phyloP scores from a whole-genome alignment of 495 filamentous ascomycete species.

The Achaetomiella virescens region DNA sequence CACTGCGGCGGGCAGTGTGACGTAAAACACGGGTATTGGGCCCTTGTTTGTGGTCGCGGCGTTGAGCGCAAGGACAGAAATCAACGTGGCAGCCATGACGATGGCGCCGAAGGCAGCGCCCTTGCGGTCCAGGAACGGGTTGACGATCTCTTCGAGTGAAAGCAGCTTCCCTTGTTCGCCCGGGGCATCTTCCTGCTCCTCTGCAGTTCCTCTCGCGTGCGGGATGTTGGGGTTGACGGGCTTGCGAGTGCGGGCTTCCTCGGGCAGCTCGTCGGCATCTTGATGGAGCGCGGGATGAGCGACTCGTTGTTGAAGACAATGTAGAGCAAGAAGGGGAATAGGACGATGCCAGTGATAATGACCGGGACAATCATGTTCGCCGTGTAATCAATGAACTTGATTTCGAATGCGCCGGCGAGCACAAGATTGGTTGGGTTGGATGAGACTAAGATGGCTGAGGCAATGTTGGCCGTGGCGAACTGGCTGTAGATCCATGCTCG shows the following conservation, averaged over 20 bases:
- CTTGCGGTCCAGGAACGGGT: constrained; percentile 59
- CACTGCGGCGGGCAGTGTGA: constrained; percentile 56
- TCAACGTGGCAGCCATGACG: constrained; percentile 56
- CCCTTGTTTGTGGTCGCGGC: constrained; percentile 41
- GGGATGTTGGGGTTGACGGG: constrained; percentile 66
- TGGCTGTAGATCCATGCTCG: constrained; percentile 64
- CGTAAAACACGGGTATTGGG: constrained; percentile 51
- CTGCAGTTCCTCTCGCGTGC: constrained; percentile 48
- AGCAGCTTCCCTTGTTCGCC: constrained; percentile 46
- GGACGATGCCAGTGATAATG: constrained; percentile 52
- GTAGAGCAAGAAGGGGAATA: constrained; percentile 60
- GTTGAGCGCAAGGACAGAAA: constrained; percentile 54
- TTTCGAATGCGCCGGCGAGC: constrained; percentile 60
- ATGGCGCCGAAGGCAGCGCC: constrained; percentile 54
- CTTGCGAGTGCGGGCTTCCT: constrained; percentile 44
- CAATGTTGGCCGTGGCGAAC: constrained; percentile 61
- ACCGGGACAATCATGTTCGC: constrained; percentile 66
- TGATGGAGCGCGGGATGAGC: constrained; percentile 56
- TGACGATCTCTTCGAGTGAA: constrained; percentile 63
- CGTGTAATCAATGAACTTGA: constrained; percentile 62
- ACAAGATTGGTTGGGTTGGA: constrained; percentile 69
- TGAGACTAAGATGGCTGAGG: constrained; percentile 61
- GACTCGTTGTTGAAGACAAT: constrained; percentile 55
- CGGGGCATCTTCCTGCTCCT: constrained; percentile 44
- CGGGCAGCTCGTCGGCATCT: constrained; percentile 59